Conservation (phyloP, 805 yeast genomes). For the Hanseniaspora mollemarum region DNA sequence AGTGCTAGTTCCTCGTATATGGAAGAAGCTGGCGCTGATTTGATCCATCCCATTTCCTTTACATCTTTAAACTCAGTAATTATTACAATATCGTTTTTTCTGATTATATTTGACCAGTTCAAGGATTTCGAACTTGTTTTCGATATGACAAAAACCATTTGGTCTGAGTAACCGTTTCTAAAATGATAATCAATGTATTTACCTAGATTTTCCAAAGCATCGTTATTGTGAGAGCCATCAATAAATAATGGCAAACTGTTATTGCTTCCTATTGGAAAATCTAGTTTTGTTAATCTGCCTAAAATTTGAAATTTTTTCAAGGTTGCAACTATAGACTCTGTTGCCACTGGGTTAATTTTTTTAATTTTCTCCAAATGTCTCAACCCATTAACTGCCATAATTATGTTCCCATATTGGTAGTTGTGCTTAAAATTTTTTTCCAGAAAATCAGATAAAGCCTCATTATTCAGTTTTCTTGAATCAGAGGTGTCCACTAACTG, state of each 20-base stretch:
- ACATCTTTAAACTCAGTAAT: conserved; percentile 57
- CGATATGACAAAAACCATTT: conserved; percentile 49
- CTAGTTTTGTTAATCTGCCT: conserved; percentile 60
- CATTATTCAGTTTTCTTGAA: conserved; percentile 23
- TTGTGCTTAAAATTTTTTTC: conserved; percentile 53
- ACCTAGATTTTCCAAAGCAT: conserved; percentile 66
- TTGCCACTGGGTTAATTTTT: conserved; percentile 24
- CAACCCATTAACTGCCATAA: conserved; percentile 52
- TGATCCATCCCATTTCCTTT: conserved; percentile 91
- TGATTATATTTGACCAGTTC: conserved; percentile 42
- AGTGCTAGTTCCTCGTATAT: conserved; percentile 20
- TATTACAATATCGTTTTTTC: conserved; percentile 43
- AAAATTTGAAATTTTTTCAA: conserved; percentile 60
- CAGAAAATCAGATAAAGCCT: conserved; percentile 27
- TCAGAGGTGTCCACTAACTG: conserved; percentile 19
- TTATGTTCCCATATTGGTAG: conserved; percentile 60
- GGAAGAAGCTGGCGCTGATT: conserved; percentile 30
- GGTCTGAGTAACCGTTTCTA: conserved; percentile 9
- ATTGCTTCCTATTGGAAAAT: conserved; percentile 22
- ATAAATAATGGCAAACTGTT: conserved; percentile 37
- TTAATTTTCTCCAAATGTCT: conserved; percentile 28
- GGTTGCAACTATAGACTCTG: conserved; percentile 38
- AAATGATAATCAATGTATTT: conserved; percentile 35
- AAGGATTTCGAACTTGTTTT: conserved; percentile 64
- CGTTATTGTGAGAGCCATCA: conserved; percentile 90